Base-by-base conservation (phyloP, 352 stramenopile genomes). In the Nothophytophthora sp. region DNA sequence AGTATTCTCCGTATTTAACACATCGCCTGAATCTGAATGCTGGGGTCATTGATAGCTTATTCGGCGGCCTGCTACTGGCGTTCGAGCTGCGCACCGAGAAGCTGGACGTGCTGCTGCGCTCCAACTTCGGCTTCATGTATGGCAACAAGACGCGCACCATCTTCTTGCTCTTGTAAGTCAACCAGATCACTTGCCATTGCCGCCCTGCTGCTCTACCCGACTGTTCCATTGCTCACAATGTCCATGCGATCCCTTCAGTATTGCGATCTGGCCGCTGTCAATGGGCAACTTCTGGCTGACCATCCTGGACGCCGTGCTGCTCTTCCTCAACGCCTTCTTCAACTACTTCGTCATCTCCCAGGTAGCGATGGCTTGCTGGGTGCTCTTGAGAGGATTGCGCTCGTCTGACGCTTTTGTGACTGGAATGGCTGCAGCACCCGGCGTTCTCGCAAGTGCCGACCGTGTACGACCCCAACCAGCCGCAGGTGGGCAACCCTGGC, bases 121-220 rank as follows among this genome's bases (percentile, higher is more conserved):
- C 70, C 34, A 95, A 95, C 75, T 92, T 95, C 67, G 85, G 85
- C 37, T 95, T 95, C 57, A 95, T 95, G 85, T 95, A 93, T 57
- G 85, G 81, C 67, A 90, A 93, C 74, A 82, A 83, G 65, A 93
- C 85, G 42, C 85, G 85, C 63, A 95, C 85, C 11, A 83, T 89
- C 32, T 95, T 95, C 57, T 64, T 95, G 23, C 64, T 95, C 50
- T 95, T 95, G 84, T 94, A 84, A 44, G 79, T 82, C n/a, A n/a
- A n/a, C n/a, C n/a, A n/a, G n/a, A n/a, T n/a, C n/a, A n/a, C n/a
- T n/a, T n/a, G n/a, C n/a, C n/a, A n/a, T n/a, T n/a, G n/a, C 0
- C 18, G 15, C 27, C 27, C 11, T 30, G n/a, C n/a, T n/a, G n/a
- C n/a, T n/a, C n/a, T n/a, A n/a, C n/a, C n/a, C n/a, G n/a, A n/a